Conservation (phyloP, 2,329 filamentous ascomycete genomes). For the Curvularia hawaiiensis region DNA sequence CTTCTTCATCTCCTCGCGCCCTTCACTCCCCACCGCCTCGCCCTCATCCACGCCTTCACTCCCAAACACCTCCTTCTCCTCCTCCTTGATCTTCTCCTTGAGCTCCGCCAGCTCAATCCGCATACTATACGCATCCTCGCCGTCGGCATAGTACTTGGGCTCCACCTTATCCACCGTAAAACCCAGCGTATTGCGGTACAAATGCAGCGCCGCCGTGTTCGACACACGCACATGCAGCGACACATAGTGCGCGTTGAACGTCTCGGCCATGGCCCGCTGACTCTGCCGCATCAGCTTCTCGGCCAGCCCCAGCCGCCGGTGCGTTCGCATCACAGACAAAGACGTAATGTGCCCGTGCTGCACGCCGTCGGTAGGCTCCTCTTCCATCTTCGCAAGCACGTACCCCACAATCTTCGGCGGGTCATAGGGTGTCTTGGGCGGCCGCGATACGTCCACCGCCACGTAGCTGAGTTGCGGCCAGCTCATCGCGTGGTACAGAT, state of each 20-base stretch:
- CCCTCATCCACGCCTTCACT: slow-evolving; percentile 40
- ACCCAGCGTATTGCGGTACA: slow-evolving; percentile 74
- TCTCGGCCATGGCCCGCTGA: slow-evolving; percentile 96
- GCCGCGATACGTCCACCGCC: slow-evolving; percentile 83
- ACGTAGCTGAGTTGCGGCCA: slow-evolving; percentile 98
- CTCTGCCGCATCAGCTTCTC: slow-evolving; percentile 98
- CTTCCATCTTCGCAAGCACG: slow-evolving; percentile 99
- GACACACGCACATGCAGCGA: slow-evolving; percentile 94
- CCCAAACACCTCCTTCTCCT: slow-evolving; percentile 42
- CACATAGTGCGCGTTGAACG: slow-evolving; percentile 88
- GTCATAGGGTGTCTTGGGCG: slow-evolving; percentile 77
- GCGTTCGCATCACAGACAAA: slow-evolving; percentile 94
- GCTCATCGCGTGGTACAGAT: slow-evolving; percentile 96
- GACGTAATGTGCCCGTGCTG: slow-evolving; percentile 97
- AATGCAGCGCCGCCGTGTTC: slow-evolving; percentile 86
- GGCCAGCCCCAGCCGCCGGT: slow-evolving; percentile 86
- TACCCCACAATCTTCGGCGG: slow-evolving; percentile 98
- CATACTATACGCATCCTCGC: slow-evolving; percentile 96
- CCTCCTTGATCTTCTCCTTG: slow-evolving; percentile 58
- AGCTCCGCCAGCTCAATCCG: slow-evolving; percentile 74
- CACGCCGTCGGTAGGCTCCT: slow-evolving; percentile 89
- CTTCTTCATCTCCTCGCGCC: slow-evolving; percentile 59
- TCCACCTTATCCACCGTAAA: slow-evolving; percentile 60
- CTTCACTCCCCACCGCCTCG: slow-evolving; percentile 46
- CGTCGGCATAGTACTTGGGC: slow-evolving; percentile 93